These are phyloP conservation scores for Pleurotus eryngii DNA, from an alignment of 768 basidiomycete species.

Conservation along the genomic window DNA sequence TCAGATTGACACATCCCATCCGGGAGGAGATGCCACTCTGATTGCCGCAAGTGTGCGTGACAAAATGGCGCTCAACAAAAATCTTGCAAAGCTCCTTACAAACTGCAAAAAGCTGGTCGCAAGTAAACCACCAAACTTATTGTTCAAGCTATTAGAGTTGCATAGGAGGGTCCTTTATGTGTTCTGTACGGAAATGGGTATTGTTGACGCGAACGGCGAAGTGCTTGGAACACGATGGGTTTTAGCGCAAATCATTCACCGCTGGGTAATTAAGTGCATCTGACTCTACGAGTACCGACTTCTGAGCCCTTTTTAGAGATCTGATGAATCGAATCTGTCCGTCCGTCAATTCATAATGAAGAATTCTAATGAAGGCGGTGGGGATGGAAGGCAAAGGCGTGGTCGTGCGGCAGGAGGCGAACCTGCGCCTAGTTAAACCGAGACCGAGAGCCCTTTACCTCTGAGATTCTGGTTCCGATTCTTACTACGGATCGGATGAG, in stretches of 20 bases:
- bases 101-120: not conserved
- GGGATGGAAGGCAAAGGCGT: too few species aligned
- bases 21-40: not conserved
- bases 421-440: too few species aligned
- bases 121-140: not conserved
- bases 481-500: too few species aligned
- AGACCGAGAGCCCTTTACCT: too few species aligned
- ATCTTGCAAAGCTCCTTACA: not conserved
- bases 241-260: not conserved
- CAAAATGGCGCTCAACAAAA: not conserved
- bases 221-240: not conserved
- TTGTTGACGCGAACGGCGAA: not conserved
- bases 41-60: not conserved
- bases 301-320: too few species aligned
- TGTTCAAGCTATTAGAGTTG: not conserved
- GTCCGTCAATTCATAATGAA: too few species aligned
- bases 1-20: constrained; percentile 15
- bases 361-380: too few species aligned
- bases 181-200: not conserved
- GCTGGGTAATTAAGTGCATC: not conserved
- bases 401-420: too few species aligned
- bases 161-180: not conserved
- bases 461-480: too few species aligned
- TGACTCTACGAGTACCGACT: not conserved
- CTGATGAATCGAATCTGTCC: not conserved